Conservation (phyloP, 306 rosid species). For the Vicia villosa region DNA sequence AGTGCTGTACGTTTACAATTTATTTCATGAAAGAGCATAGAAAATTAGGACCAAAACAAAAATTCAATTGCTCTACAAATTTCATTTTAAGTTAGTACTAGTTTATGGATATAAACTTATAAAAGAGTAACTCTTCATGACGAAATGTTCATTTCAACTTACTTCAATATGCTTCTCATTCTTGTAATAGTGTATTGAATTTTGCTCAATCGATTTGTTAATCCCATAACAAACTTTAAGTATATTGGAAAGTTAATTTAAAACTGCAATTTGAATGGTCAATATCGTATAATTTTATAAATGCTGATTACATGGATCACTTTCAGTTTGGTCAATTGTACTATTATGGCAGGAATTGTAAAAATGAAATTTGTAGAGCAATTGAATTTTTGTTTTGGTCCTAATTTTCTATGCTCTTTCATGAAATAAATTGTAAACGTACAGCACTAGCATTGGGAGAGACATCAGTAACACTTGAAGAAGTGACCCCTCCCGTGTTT, state of each 20-base stretch:
- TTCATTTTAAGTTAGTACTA: too few species aligned
- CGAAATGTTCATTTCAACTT: background rate
- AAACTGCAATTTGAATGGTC: constrained; percentile 1
- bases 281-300: background rate
- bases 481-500: constrained; percentile 74
- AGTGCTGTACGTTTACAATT: too few species aligned
- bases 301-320: background rate
- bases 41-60: too few species aligned
- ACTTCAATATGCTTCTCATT: background rate
- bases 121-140: background rate
- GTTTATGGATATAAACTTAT: background rate
- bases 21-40: too few species aligned
- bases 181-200: background rate
- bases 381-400: too few species aligned
- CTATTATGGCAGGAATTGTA: too few species aligned
- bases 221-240: background rate
- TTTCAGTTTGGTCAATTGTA: too few species aligned
- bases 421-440: constrained; percentile 39
- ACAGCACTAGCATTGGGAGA: constrained; percentile 92
- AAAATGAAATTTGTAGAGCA: too few species aligned
- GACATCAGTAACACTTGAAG: constrained; percentile 73
- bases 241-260: constrained; percentile 10
- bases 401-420: too few species aligned
- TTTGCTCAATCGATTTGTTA: background rate
- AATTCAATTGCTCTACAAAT: too few species aligned